Evolutionary conservation across 768 basidiomycete genomes (phyloP).

Genomic region (Leucosporidium creatinivorum): DNA sequence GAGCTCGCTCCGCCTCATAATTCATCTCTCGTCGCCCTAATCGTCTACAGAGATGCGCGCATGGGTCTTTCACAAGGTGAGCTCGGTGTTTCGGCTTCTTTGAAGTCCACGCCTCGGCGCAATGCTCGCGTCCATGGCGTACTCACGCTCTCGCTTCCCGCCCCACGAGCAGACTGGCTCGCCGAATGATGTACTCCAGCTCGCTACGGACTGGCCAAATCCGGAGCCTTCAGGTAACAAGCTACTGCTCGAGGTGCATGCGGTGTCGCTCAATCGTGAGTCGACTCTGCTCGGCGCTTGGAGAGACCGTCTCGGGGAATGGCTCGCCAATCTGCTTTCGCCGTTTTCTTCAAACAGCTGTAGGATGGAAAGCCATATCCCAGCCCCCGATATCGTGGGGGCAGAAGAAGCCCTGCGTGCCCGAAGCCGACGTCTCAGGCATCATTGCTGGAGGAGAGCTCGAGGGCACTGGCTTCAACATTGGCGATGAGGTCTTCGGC

Average conservation of each 20-base stretch:
- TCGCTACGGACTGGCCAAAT: constrained; percentile 39
- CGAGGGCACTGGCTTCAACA: constrained; percentile 50
- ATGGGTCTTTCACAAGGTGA: constrained; percentile 25
- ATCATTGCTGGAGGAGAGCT: constrained; percentile 49
- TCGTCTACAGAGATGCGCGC: constrained; percentile 18
- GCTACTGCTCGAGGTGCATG: constrained; percentile 51
- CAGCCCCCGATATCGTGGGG: constrained; percentile 47
- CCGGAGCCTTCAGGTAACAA: constrained; percentile 45
- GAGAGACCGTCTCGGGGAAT: not conserved
- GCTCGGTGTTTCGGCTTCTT: no score
- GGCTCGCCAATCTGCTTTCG: no score
- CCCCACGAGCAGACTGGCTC: constrained; percentile 30
- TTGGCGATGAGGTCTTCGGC: constrained; percentile 63
- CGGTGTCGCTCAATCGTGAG: constrained; percentile 60
- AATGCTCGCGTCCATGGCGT: no score
- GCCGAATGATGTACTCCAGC: constrained; percentile 39
- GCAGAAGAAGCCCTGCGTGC: constrained; percentile 49
- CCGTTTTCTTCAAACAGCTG: constrained; percentile 39
- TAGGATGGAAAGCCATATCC: constrained; percentile 55
- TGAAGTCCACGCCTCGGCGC: no score
- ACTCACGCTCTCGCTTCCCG: no score
- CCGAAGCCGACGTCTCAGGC: constrained; percentile 61
- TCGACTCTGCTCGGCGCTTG: not conserved
- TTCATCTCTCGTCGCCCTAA: not conserved
- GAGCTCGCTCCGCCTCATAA: no score